Base-by-base conservation (phyloP, 2,329 filamentous ascomycete genomes). In the Alternaria sp. region DNA sequence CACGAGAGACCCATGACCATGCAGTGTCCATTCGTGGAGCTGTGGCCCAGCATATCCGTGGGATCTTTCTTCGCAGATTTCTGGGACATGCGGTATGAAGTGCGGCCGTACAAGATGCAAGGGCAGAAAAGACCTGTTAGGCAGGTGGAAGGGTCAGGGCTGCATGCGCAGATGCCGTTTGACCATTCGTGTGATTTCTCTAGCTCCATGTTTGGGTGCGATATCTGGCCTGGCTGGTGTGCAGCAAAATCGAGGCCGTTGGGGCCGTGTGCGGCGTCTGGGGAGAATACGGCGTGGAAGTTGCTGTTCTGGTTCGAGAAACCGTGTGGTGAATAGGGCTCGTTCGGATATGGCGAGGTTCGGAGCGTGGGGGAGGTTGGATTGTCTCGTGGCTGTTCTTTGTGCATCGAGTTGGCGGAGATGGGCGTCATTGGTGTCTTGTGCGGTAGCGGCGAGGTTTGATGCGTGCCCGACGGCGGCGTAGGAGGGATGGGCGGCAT, bases 101-200 rank as follows among this genome's bases (percentile, higher is more conserved):
- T 83, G 51, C 80, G 80, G 6, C 81, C 80, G 65, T 82, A 82
- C 8, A 84, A 61, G 4, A 81, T 72, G 68, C 82, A 85, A 10
- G 83, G 83, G 55, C 80, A 77, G 65, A 80, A 82, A 6, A 80
- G 69, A 2, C 81, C 81, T 5, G 79, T 77, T 9, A 80, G 65
- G 54, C 81, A 81, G 7, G 79, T 81, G 0, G 69, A 67, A 0
- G 73, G 51, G 69, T 83, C 78, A 0, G 71, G 76, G 13, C 70
- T 71, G 66, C 78, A 80, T 17, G 73, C 65, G 61, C 76, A 80
- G 3, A 81, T 69, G 1, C 71, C 68, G 50, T 76, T 69, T 17
- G 71, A 73, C 79, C 80, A 82, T 17, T 68, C 52, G 13, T 69
- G 70, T 3, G 65, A 64, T 2, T 49, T 46, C 17, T 64, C 68